A percentile compares a stretch with the other conserved stretches of the same genome.
Evolutionary conservation across 2,329 filamentous ascomycete species (phyloP).

Genomic region (Coleophoma crateriformis): DNA sequence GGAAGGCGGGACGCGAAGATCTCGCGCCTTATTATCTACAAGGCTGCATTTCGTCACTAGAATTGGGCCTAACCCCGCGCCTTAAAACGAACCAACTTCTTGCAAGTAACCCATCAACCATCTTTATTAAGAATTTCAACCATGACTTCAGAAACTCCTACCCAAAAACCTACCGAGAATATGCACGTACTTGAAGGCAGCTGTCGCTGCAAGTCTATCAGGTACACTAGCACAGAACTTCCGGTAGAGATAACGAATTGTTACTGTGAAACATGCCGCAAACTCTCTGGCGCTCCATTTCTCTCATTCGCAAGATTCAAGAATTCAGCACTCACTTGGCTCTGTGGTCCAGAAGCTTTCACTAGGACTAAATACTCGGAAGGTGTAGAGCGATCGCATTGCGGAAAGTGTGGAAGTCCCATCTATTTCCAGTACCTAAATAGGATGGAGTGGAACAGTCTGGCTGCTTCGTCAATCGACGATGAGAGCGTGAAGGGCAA

Average conservation of each 20-base stretch:
- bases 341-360: conserved; percentile 22
- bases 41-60: neutral
- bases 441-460: conserved; percentile 22
- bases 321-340: conserved; percentile 27
- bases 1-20: neutral
- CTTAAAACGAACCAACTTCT: no score
- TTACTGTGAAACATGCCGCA: conserved; percentile 43
- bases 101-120: no score
- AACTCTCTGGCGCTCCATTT: conserved; percentile 38
- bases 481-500: conserved; percentile 29
- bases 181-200: conserved; percentile 29
- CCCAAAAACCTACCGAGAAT: no score
- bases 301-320: conserved; percentile 35
- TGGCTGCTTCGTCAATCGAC: conserved; percentile 37
- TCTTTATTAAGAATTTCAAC: no score
- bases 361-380: conserved; percentile 30
- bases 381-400: conserved; percentile 36
- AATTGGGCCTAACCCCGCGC: neutral
- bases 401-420: conserved; percentile 38
- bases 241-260: conserved; percentile 34
- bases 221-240: conserved; percentile 30
- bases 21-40: neutral
- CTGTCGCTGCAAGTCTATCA: conserved; percentile 36
- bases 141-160: no score
- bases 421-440: conserved; percentile 36